Evolutionary conservation across 1,284 basidiomycete species (phyloP), one percentile per base, ranked within the genome.

Genomic region (Marasmius sp.): DNA sequence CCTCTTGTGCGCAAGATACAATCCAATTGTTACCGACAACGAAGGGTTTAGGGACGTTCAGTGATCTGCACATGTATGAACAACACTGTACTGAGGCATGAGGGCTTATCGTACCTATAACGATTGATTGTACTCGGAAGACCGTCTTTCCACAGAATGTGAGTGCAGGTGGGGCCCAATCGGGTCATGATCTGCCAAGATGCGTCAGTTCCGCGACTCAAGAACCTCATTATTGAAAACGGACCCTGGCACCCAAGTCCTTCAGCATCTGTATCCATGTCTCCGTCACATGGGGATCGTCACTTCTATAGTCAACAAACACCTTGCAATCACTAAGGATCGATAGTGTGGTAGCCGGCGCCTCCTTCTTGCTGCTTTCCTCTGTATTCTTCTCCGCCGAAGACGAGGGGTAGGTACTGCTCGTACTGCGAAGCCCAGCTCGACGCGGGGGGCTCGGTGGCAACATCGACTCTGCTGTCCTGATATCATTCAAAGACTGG

Each of bases 1-100:
- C 81, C 61, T 87, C 82, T 70, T 96, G 93, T 11, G 86, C 91
- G 66, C 92, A 94, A 68, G 91, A 86, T 1, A 94, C 92, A 2
- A 97, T 92, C 95, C 95, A 97, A n/a, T 85, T 88, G 66, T 96
- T 93, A 11, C 93, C 92, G 12, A 97, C 91, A 11, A 96, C 86
- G 47, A 81, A 72, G 0, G 92, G 92, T 67, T 88, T 89, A 0
- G 88, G 88, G 36, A 91, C 86, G 39, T 85, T 77, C 16, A 90
- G 73, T 59, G 85, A 70, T 58, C 88, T 89, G 59, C 22, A 16
- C n/a, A 59, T 22, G 34, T 36, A 48, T 41, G 22, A 50, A 16
- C 20, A 48, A 45, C 34, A 47, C 10, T 16, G 14, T 36, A 22
- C 41, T 7, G 14, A 36, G 27, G 57, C 34, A 43, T 34, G 58